Percentiles rank a stretch among this genome's conserved stretches.
These are phyloP conservation scores for Suillus tomentosus DNA, from an alignment of 768 basidiomycete genomes.

Conservation along the genomic window DNA sequence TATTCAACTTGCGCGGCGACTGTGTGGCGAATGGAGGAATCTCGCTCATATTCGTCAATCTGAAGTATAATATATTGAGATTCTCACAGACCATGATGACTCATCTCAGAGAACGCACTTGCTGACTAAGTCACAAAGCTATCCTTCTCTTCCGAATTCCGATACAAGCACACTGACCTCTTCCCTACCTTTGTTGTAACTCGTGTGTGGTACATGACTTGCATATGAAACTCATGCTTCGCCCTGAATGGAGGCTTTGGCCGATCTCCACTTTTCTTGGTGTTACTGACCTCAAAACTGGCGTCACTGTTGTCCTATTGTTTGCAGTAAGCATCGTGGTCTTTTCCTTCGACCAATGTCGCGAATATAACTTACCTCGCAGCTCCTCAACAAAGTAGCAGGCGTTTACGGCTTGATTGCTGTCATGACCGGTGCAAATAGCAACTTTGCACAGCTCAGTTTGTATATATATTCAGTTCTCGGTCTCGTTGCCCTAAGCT, in stretches of 20 bases:
- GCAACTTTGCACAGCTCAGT: conserved; percentile 89
- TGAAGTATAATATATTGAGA: too few relatives aligned
- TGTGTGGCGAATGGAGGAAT: conserved; percentile 31
- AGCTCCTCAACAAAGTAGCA: conserved; percentile 96
- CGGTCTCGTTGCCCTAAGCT: conserved; percentile 76
- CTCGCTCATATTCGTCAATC: neutral
- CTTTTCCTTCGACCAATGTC: conserved; percentile 1
- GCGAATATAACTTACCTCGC: conserved; percentile 20
- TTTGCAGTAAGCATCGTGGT: conserved; percentile 69
- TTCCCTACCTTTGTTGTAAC: conserved; percentile 1
- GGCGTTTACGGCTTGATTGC: conserved; percentile 96
- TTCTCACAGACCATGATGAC: too few relatives aligned
- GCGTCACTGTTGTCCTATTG: conserved; percentile 82
- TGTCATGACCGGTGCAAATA: conserved; percentile 85
- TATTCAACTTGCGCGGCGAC: conserved; percentile 24
- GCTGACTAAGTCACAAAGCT: conserved; percentile 4
- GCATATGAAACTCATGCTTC: conserved; percentile 78
- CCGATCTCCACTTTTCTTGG: conserved; percentile 84
- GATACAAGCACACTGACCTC: neutral
- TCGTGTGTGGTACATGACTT: conserved; percentile 31
- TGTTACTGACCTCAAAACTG: conserved; percentile 91
- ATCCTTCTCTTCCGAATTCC: neutral
- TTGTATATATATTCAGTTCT: conserved; percentile 92
- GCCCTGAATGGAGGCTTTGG: conserved; percentile 82
- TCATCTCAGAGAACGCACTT: neutral